Evolutionary conservation across 257 asterid species (phyloP), one percentile per base, ranked within the genome.

Genomic region (Nyctanthes arbortristis): DNA sequence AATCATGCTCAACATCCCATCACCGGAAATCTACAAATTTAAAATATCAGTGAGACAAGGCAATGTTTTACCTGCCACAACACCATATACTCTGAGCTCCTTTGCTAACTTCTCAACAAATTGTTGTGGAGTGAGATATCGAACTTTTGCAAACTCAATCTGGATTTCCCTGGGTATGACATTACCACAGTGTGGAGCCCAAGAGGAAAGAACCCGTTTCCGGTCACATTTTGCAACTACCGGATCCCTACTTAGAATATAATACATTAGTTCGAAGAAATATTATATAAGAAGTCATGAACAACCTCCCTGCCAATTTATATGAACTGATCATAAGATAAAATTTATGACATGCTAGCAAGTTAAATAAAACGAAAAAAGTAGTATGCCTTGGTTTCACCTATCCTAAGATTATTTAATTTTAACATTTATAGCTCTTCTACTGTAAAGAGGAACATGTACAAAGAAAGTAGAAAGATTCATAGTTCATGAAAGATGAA

Each of bases 221-320:
- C 99, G 85, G 67, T 93, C 99, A 73, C 96, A 86, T 82, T 80
- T 82, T 56, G 99, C 96, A 68, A 93, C 99, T 60, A 93, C 70
- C 12, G 99, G 96, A 43, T 84, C 85, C 89, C 97, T 91, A 85
- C 69, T 63, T 9, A 67, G 27, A n/a, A n/a, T n/a, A n/a, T n/a
- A n/a, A n/a, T n/a, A n/a, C n/a, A n/a, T n/a, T n/a, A n/a, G n/a
- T n/a, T n/a, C n/a, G n/a, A n/a, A n/a, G n/a, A 67, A 22, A 61
- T 34, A 71, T 27, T 61, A 74, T 34, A 35, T 39, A 66, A 43
- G 49, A 63, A 58, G 57, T 71, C 30, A 73, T 55, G 18, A 57
- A 24, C 32, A 36, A 34, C 59, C 39, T 55, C 56, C 27, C 65
- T 28, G 65, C 22, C 52, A 69, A 63, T 35, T 39, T 63, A 49